phyloP scores from a whole-genome alignment of 495 filamentous ascomycete genomes.

The Penicillium bovifimosum region DNA sequence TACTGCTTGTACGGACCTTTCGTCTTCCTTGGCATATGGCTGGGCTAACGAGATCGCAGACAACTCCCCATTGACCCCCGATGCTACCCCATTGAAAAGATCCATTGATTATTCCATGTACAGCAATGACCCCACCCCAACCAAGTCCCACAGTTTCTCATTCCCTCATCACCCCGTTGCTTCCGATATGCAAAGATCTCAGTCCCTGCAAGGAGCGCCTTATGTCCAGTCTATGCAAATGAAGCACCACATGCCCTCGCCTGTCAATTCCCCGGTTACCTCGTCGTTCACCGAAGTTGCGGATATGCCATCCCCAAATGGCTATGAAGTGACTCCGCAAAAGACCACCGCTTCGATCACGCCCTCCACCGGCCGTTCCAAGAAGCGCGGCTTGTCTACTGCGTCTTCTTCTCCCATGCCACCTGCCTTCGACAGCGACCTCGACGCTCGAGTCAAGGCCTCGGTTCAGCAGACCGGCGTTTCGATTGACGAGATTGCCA shows the following conservation, averaged over 20 bases:
- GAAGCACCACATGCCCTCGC: constrained; percentile 45
- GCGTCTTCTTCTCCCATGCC: constrained; percentile 28
- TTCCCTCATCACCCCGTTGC: constrained; percentile 33
- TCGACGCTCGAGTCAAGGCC: constrained; percentile 44
- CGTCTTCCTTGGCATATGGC: neutral
- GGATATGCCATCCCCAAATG: constrained; percentile 37
- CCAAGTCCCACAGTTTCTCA: constrained; percentile 32
- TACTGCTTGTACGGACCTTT: constrained; percentile 24
- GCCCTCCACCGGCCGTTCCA: constrained; percentile 17
- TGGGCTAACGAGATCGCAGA: constrained; percentile 24
- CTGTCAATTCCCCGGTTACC: constrained; percentile 42
- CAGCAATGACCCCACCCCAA: constrained; percentile 28
- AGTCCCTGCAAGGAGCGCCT: constrained; percentile 41
- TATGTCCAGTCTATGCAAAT: constrained; percentile 30
- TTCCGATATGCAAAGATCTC: constrained; percentile 43
- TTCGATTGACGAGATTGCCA: constrained; percentile 77
- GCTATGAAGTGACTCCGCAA: constrained; percentile 20
- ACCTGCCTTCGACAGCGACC: constrained; percentile 41
- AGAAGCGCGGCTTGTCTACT: constrained; percentile 5
- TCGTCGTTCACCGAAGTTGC: constrained; percentile 45
- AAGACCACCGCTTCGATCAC: constrained; percentile 29
- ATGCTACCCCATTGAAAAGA: constrained; percentile 43
- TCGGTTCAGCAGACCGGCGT: constrained; percentile 70
- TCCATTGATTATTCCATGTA: constrained; percentile 37
- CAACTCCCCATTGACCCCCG: constrained; percentile 45